Evolutionary conservation across 768 basidiomycete genomes (phyloP), one percentile per base, ranked within the genome.

Genomic region (Chalciporus piperatus): DNA sequence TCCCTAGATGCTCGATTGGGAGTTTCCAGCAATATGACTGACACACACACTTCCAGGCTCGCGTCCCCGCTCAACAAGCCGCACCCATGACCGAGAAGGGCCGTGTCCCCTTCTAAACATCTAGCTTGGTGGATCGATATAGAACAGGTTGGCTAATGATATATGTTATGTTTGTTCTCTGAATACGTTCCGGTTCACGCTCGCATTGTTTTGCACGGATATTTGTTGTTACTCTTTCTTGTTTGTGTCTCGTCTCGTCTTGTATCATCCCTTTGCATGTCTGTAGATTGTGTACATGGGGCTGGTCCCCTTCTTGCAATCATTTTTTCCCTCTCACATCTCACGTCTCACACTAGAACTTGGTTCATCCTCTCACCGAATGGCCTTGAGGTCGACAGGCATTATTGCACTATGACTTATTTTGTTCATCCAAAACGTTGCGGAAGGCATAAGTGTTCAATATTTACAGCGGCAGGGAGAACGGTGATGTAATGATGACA

Each of bases 11-110:
- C 41, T 35, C 27, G 28, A 37, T 20, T 46, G 39, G 43, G 50
- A 47, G 25, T 41, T 32, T n/a, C 42, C 52, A 49, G 32, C 45
- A 27, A n/a, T 41, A 32, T 45, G 25, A 54, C 49, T 56, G 30
- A 64, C 10, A 4, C 20, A 13, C 22, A 17, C 33, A 38, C 28
- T 27, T 20, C 12, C 45, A 57, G 59, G 57, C 66, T 16, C 64
- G 52, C 14, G 55, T 59, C 27, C 45, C 60, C 22, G 27, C 56
- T 16, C 57, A 56, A 20, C 52, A 57, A 6, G 45, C 19, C 38
- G 58, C 64, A 16, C 51, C 65, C 41, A 67, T 70, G 68, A 20
- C 57, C 6, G 66, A 68, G 52, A 68, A 68, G 58, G 59, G 56
- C 44, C 55, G 50, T 11, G 61, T 60, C 39, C 55, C 68, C 12